Percentiles rank a stretch among this genome's conserved stretches.
Conservation (phyloP, 1,284 basidiomycete genomes). For the Tilletiaria anomala region DNA sequence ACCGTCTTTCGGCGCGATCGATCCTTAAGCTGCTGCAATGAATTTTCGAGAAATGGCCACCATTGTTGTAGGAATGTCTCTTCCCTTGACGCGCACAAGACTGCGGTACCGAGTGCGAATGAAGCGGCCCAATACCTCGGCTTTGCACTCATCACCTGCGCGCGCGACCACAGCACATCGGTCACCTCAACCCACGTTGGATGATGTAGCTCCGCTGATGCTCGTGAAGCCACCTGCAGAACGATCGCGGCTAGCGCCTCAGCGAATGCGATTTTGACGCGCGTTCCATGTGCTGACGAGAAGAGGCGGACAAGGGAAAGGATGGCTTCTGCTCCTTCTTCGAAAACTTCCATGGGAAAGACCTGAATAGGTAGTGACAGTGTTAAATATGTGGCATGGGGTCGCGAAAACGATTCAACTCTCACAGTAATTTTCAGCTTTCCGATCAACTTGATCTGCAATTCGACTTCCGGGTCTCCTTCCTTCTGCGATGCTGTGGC, state of each 20-base stretch:
- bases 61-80: slow-evolving; percentile 73
- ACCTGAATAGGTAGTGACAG: slow-evolving; percentile 46
- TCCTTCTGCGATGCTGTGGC: slow-evolving; percentile 25
- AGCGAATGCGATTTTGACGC: slow-evolving; percentile 71
- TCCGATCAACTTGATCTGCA: slow-evolving; percentile 23
- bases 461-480: slow-evolving; percentile 18
- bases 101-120: slow-evolving; percentile 69
- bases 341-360: slow-evolving; percentile 83
- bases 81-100: slow-evolving; percentile 72
- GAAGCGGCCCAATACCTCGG: slow-evolving; percentile 80
- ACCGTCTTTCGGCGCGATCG: slow-evolving; percentile 57
- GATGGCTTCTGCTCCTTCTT: slow-evolving; percentile 83
- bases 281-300: slow-evolving; percentile 68
- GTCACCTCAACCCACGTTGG: slow-evolving; percentile 86
- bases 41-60: slow-evolving; percentile 45
- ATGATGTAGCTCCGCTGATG: slow-evolving; percentile 89
- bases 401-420: background rate
- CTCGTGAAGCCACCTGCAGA: slow-evolving; percentile 78
- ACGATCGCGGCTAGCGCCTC: slow-evolving; percentile 65
- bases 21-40: slow-evolving; percentile 70
- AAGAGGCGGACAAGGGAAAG: slow-evolving; percentile 68
- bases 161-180: slow-evolving; percentile 67
- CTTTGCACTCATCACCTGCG: slow-evolving; percentile 71
- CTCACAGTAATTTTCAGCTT: slow-evolving; percentile 28
- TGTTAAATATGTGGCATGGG: background rate